phyloP scores from a whole-genome alignment of 1,284 basidiomycete species.

The Cutaneotrichosporon cyanovorans region DNA sequence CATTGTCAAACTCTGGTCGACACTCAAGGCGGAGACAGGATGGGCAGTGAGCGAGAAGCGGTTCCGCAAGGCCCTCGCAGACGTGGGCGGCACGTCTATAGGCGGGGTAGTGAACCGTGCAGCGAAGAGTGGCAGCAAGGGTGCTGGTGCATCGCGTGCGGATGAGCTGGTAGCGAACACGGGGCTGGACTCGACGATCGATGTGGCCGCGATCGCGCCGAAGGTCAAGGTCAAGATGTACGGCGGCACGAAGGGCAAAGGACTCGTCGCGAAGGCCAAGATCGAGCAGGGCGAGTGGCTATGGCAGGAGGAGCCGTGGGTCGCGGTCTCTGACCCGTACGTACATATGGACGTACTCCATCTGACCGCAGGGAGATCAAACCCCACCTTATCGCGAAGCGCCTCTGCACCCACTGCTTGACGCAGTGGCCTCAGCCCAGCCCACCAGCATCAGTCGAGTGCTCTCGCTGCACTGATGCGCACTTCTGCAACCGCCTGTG shows the following conservation, averaged over 20 bases:
- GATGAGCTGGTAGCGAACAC: conserved; percentile 54
- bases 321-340: conserved; percentile 40
- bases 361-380: conserved; percentile 21
- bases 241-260: conserved; percentile 67
- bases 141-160: conserved; percentile 17
- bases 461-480: conserved; percentile 45
- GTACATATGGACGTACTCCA: conserved; percentile 8
- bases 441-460: conserved; percentile 26
- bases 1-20: conserved; percentile 60
- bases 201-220: conserved; percentile 55
- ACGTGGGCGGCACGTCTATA: conserved; percentile 2
- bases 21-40: conserved; percentile 56
- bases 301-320: conserved; percentile 63
- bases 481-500: conserved; percentile 75
- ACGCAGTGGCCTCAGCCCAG: conserved; percentile 21
- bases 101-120: conserved; percentile 5
- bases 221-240: conserved; percentile 66
- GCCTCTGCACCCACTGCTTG: conserved; percentile 38
- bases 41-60: conserved; percentile 78
- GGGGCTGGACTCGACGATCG: conserved; percentile 58
- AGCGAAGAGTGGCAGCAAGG: conserved; percentile 19
- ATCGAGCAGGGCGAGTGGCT: conserved; percentile 65
- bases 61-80: conserved; percentile 55
- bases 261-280: conserved; percentile 61
- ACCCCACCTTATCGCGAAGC: conserved; percentile 14